Base-by-base conservation (phyloP, 768 basidiomycete species). In the Lactifluus hygrophoroides region DNA sequence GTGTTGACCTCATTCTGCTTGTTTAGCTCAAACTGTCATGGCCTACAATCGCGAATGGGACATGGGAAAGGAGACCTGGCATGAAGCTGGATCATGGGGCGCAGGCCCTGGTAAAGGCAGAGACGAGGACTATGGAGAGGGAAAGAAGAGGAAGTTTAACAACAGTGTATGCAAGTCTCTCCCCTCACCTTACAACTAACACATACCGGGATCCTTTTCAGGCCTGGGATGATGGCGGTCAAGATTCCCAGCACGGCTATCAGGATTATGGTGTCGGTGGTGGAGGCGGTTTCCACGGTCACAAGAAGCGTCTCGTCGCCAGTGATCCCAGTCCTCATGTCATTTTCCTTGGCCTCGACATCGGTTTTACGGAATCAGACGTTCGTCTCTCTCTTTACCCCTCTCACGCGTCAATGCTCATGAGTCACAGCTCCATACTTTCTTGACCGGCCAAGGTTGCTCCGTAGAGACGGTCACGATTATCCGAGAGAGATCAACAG, bases 401-500 rank as follows among this genome's bases (percentile, higher is more conserved):
- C 69, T 71, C 60, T 66, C 54, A 49, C 55, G 52, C 62, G 42
- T 56, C 21, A 54, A 66, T 64, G 56, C 64, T 64, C 64, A 32
- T 61, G 69, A 68, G 63, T 11, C 66, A 66, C 75, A 92, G 90
- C 80, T 93, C 68, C 85, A 90, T 75, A 81, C 83, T 61, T 89
- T 84, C 72, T 82, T 91, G 65, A 75, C 79, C 65, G 80, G 80
- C 60, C 76, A 85, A 67, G 84, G 84, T 53, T 90, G 84, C 76
- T 81, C 76, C 70, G 77, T 90, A 67, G 88, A 91, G 75, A 86
- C 87, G 58, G 88, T 90, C 68, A 97, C 93, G 67, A 94, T 98
- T 66, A 94, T 97, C 71, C 85, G 90, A 79, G 95, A 97, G 72
- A 89, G 89, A 84, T 80, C 84, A 81, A 87, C 95, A 82, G 94